Conservation (phyloP, 768 basidiomycete genomes). For the Auricularia sp. region DNA sequence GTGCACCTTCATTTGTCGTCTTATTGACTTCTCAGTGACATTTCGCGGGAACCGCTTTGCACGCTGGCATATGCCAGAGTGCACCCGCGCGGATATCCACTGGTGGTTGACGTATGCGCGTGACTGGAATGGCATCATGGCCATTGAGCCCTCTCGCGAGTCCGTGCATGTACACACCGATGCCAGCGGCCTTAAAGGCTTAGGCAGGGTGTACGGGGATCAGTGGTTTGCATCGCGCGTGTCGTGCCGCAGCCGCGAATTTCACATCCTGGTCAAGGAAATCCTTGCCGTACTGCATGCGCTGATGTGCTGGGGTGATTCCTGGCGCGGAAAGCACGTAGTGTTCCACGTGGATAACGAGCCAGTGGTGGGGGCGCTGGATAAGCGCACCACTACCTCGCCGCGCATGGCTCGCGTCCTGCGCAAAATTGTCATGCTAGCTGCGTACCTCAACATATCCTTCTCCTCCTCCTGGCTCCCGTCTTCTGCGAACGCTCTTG, state of each 20-base stretch:
- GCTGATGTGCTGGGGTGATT: too few species aligned
- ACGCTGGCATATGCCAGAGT: constrained; percentile 17
- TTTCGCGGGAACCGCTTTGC: constrained; percentile 16
- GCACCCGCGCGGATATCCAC: constrained; percentile 15
- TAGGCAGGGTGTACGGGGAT: constrained; percentile 16
- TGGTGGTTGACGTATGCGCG: constrained; percentile 25
- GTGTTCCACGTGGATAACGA: too few species aligned
- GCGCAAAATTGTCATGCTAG: constrained; percentile 3
- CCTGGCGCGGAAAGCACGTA: too few species aligned
- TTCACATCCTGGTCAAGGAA: constrained; percentile 7
- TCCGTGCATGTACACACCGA: constrained; percentile 21
- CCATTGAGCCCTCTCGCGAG: constrained; percentile 4
- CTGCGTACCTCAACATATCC: constrained; percentile 10
- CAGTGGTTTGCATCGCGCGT: constrained; percentile 20
- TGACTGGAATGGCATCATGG: constrained; percentile 22
- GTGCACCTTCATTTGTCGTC: constrained; percentile 19
- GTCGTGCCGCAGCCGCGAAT: constrained; percentile 15
- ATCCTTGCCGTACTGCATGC: too few species aligned
- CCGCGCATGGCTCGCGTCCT: background rate
- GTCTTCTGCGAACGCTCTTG: constrained; percentile 11
- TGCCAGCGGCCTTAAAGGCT: constrained; percentile 11
- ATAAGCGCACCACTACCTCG: too few species aligned
- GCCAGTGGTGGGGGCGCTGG: too few species aligned
- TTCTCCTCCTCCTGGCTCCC: constrained; percentile 11
- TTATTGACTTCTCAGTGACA: constrained; percentile 3